A percentile compares a stretch with the other conserved stretches of the same genome.
phyloP scores from a whole-genome alignment of 257 asterid species.

The Lycium barbarum region DNA sequence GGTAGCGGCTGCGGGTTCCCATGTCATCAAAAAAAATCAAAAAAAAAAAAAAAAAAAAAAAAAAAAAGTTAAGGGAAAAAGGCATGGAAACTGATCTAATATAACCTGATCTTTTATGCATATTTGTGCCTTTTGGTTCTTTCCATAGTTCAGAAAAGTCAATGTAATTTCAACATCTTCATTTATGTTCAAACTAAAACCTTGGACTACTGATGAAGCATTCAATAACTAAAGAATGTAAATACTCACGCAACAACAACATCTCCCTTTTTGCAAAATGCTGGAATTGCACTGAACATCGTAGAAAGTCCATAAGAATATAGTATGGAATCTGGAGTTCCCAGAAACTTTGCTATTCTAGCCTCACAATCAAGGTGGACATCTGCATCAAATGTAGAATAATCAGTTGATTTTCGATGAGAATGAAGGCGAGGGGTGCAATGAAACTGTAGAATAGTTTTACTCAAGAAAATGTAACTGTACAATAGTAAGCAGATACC shows the following conservation, averaged over 20 bases:
- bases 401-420: conserved; percentile 5
- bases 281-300: conserved; percentile 97
- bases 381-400: conserved; percentile 55
- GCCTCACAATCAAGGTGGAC: conserved; percentile 99
- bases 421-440: conserved; percentile 26
- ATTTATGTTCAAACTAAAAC: conserved; percentile 21
- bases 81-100: conserved; percentile 8
- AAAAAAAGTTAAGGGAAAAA: too few species aligned
- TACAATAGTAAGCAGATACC: conserved; percentile 2
- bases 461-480: too few species aligned
- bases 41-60: too few species aligned
- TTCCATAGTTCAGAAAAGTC: background rate
- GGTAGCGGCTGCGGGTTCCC: too few species aligned
- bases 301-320: conserved; percentile 96
- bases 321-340: conserved; percentile 91
- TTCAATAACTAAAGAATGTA: background rate
- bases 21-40: too few species aligned
- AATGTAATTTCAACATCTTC: conserved; percentile 1
- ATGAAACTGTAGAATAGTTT: background rate
- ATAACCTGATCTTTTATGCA: conserved; percentile 4
- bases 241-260: conserved; percentile 80
- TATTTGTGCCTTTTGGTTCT: background rate
- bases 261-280: conserved; percentile 96
- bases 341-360: conserved; percentile 86
- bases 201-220: background rate